These are phyloP conservation scores for Candida endomychidarum DNA, from an alignment of 805 yeast genomes.

Conservation along the genomic window DNA sequence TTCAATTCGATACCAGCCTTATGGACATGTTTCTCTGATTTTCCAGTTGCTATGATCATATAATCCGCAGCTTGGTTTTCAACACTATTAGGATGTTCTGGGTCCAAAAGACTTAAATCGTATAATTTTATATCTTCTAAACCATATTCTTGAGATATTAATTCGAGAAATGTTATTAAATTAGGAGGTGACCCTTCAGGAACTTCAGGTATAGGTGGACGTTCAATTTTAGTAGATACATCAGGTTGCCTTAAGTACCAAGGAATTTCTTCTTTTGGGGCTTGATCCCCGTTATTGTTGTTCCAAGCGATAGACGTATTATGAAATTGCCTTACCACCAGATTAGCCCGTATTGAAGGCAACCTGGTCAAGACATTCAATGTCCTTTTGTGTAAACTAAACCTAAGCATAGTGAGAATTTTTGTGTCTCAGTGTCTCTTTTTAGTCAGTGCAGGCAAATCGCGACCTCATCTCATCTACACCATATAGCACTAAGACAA, in stretches of 20 bases:
- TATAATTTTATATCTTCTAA: slow-evolving; percentile 60
- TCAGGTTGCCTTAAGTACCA: slow-evolving; percentile 58
- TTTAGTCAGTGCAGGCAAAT: too few relatives aligned
- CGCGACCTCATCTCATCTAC: slow-evolving; percentile 6
- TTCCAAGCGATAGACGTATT: not conserved
- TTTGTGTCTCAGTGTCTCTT: not conserved
- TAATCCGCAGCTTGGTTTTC: slow-evolving; percentile 30
- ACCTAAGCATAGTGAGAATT: not conserved
- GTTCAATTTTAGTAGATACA: not conserved
- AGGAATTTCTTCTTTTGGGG: slow-evolving; percentile 32
- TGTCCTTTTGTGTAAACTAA: not conserved
- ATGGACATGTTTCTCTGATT: slow-evolving; percentile 70
- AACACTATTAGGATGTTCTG: slow-evolving; percentile 29
- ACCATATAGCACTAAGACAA: not conserved
- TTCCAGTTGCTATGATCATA: slow-evolving; percentile 70
- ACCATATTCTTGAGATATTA: slow-evolving; percentile 62
- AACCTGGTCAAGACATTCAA: too few relatives aligned
- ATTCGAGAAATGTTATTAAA: slow-evolving; percentile 44
- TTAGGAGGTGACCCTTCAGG: slow-evolving; percentile 61
- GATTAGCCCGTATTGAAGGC: too few relatives aligned
- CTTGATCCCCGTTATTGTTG: not conserved
- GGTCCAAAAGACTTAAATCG: slow-evolving; percentile 52
- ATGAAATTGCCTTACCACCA: not conserved
- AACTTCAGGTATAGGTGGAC: slow-evolving; percentile 46
- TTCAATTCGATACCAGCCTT: slow-evolving; percentile 65